Evolutionary conservation across 2,329 filamentous ascomycete species (phyloP).

Genomic region (Colletotrichum sp.): DNA sequence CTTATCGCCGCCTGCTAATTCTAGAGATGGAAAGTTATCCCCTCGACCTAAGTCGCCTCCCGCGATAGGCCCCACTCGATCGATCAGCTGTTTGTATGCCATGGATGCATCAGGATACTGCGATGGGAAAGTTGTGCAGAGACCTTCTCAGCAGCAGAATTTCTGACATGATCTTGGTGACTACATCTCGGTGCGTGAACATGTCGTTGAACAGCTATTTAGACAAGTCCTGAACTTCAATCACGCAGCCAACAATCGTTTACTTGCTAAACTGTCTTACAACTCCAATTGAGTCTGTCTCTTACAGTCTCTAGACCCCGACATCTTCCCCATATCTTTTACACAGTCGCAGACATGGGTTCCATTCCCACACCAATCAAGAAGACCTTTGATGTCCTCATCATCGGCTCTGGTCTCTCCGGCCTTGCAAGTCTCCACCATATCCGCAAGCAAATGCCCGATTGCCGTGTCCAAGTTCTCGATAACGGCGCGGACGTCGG

Average conservation of each 20-base stretch:
- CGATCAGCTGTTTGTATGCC: not conserved
- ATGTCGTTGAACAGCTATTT: not conserved
- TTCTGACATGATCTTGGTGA: not conserved
- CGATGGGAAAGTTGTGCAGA: not conserved
- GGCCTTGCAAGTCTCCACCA: constrained; percentile 11
- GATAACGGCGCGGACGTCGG: constrained; percentile 50
- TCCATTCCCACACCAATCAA: constrained; percentile 1
- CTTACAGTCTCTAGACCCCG: not conserved
- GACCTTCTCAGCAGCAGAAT: not conserved
- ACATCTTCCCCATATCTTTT: not conserved
- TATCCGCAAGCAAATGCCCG: constrained; percentile 2
- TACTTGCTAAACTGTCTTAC: not conserved
- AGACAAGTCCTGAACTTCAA: not conserved
- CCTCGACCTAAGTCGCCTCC: not conserved
- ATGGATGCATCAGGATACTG: not conserved
- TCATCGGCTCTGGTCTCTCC: constrained; percentile 8
- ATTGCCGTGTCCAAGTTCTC: constrained; percentile 25
- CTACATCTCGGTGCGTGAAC: not conserved
- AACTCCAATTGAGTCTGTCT: not conserved
- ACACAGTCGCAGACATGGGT: not conserved
- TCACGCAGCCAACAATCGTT: not conserved
- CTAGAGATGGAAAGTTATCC: not conserved
- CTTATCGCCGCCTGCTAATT: not conserved
- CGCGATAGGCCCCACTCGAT: not conserved
- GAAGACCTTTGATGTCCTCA: not conserved